These are phyloP conservation scores for Gastrolobium bilobum DNA, from an alignment of 306 rosid species.

Conservation along the genomic window DNA sequence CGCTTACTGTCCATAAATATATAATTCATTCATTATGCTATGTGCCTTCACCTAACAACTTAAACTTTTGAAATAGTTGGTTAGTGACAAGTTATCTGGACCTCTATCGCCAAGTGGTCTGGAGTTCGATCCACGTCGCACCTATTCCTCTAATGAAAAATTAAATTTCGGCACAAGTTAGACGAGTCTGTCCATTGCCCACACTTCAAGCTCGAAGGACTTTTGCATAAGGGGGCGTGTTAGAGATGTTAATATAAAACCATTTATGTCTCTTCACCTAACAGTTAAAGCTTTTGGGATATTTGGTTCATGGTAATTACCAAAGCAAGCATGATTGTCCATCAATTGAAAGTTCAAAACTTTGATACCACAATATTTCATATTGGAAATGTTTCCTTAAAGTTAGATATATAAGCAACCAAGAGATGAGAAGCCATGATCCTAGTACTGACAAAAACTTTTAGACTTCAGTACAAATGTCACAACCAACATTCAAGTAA, in stretches of 20 bases:
- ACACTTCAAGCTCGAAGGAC: too few relatives aligned
- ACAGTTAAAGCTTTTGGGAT: too few relatives aligned
- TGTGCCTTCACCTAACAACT: not conserved
- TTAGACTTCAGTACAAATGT: not conserved
- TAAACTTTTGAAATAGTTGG: too few relatives aligned
- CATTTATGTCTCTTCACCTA: too few relatives aligned
- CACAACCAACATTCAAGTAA: not conserved
- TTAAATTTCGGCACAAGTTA: too few relatives aligned
- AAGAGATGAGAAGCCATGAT: not conserved
- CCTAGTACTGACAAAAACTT: constrained; percentile 9
- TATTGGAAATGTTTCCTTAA: not conserved
- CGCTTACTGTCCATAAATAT: not conserved
- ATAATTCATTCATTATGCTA: not conserved
- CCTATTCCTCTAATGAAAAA: too few relatives aligned
- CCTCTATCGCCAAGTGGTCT: too few relatives aligned
- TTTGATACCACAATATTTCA: constrained; percentile 16
- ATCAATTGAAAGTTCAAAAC: not conserved
- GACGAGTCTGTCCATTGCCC: too few relatives aligned
- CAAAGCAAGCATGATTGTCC: not conserved
- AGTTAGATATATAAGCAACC: not conserved
- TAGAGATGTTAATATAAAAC: too few relatives aligned
- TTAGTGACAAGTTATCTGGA: too few relatives aligned
- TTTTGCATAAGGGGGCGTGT: too few relatives aligned
- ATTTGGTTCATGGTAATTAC: not conserved
- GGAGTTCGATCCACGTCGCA: too few relatives aligned